Evolutionary conservation across 139 green algal genomes (phyloP).

Genomic region (Haematococcus lacustris): DNA sequence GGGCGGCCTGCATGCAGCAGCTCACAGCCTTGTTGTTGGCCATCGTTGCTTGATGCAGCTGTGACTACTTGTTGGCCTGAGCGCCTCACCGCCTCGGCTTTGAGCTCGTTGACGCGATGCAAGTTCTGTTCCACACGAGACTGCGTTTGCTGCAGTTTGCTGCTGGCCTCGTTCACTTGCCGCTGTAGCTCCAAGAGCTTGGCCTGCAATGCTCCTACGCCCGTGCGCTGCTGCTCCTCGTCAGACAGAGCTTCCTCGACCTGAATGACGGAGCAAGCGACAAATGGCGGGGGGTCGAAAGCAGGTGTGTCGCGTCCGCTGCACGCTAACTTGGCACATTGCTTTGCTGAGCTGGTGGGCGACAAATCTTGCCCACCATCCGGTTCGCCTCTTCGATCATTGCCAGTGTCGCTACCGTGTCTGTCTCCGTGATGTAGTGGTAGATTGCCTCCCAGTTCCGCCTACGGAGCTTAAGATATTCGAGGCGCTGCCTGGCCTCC

Average conservation of each 20-base stretch:
- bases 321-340: too few species aligned
- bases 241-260: slow-evolving; percentile 57
- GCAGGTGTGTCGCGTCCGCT: too few species aligned
- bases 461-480: slow-evolving; percentile 56
- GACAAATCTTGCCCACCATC: slow-evolving; percentile 35
- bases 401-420: slow-evolving; percentile 62
- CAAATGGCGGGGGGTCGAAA: too few species aligned
- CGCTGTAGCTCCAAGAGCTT: slow-evolving; percentile 42
- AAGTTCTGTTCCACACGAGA: slow-evolving; percentile 63
- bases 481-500: slow-evolving; percentile 45
- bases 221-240: slow-evolving; percentile 40
- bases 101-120: slow-evolving; percentile 61
- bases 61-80: too few species aligned
- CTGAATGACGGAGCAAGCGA: too few species aligned
- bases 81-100: slow-evolving; percentile 51
- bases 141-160: slow-evolving; percentile 42
- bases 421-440: slow-evolving; percentile 57
- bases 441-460: slow-evolving; percentile 75
- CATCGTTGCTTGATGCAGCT: too few species aligned
- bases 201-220: slow-evolving; percentile 49
- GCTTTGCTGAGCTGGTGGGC: too few species aligned
- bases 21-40: too few species aligned
- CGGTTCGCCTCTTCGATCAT: slow-evolving; percentile 71
- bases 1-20: not conserved
- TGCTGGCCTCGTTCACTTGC: slow-evolving; percentile 41